Evolutionary conservation across 192 early-diverging fungal species (phyloP).

Genomic region (Gryganskiella cystojenkinii): DNA sequence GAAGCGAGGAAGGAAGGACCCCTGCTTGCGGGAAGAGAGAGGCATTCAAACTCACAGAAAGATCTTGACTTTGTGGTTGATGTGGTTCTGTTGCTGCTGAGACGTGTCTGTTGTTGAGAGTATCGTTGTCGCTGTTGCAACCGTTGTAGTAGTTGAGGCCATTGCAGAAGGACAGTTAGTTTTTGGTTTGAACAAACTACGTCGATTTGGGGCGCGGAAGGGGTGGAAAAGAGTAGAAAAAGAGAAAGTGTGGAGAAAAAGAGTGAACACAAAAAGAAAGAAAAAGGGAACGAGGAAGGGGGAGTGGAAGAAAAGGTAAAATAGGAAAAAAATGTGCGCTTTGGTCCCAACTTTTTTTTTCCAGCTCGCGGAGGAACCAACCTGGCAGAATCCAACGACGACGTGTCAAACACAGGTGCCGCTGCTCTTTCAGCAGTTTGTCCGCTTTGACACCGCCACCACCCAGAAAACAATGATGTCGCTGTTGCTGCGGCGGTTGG

Average conservation of each 20-base stretch:
- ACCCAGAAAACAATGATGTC: no score
- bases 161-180: no score
- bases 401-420: no score
- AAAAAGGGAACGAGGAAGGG: background rate
- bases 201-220: no score
- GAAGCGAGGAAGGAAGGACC: background rate
- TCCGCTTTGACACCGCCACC: no score
- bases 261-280: background rate
- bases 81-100: background rate
- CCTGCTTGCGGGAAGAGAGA: background rate
- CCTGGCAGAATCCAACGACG: no score
- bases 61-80: conserved; percentile 52
- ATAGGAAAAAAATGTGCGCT: background rate
- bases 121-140: background rate
- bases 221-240: background rate
- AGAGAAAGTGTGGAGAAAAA: background rate
- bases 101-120: background rate
- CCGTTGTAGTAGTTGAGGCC: no score
- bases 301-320: background rate
- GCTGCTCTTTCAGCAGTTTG: no score
- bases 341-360: no score
- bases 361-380: no score
- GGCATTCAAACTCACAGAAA: conserved; percentile 22
- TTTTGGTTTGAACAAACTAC: no score
- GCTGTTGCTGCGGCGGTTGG: no score